phyloP scores from a whole-genome alignment of 768 basidiomycete genomes.

The Lactarius tabidus region DNA sequence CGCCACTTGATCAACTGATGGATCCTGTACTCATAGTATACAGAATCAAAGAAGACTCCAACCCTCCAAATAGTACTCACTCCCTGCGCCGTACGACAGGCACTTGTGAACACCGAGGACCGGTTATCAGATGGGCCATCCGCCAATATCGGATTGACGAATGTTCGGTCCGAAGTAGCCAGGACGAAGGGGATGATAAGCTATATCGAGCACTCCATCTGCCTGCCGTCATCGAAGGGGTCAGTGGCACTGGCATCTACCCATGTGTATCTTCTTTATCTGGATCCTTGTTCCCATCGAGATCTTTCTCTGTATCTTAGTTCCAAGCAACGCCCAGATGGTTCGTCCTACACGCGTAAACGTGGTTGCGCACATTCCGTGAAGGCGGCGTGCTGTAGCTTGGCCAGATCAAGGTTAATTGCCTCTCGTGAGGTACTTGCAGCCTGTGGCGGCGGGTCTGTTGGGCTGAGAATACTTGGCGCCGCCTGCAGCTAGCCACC shows the following conservation, averaged over 20 bases:
- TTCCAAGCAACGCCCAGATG: constrained; percentile 17
- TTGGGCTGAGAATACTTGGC: neutral
- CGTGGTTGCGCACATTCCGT: constrained; percentile 21
- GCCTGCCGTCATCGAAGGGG: constrained; percentile 8
- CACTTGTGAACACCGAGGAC: neutral
- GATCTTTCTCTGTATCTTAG: constrained; percentile 1
- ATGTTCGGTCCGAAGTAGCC: neutral
- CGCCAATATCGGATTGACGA: neutral
- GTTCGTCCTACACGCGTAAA: constrained; percentile 16
- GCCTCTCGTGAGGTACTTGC: neutral
- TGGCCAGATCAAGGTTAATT: constrained; percentile 5
- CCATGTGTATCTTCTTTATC: constrained; percentile 19
- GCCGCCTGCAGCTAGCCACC: neutral
- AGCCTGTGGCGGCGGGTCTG: neutral
- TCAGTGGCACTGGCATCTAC: neutral
- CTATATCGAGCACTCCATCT: constrained; percentile 22
- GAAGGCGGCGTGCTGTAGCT: constrained; percentile 11
- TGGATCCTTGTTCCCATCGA: constrained; percentile 15
- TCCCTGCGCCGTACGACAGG: neutral
- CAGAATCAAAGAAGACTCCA: neutral
- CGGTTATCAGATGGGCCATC: neutral
- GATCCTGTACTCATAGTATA: neutral
- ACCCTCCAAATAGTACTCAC: neutral
- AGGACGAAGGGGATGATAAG: constrained; percentile 8
- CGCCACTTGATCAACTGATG: neutral